Percentiles rank a stretch among this genome's conserved stretches.
Conservation (phyloP, 306 rosid species). For the Ammopiptanthus mongolicus region DNA sequence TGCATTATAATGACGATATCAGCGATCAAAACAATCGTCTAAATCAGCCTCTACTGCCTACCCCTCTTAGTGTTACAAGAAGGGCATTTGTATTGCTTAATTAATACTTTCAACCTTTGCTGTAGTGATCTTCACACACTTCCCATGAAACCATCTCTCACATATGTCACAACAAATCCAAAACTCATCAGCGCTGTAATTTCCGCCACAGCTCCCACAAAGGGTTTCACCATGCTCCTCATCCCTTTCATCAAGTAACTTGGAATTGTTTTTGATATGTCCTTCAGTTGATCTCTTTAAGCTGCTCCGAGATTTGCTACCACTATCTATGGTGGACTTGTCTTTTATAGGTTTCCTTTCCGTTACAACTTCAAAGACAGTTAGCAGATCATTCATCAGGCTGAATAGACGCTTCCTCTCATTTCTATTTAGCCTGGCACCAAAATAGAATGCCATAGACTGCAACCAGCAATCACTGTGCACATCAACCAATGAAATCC, state of each 20-base stretch:
- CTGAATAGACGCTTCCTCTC: constrained; percentile 60
- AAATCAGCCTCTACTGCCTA: constrained; percentile 21
- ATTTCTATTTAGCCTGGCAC: constrained; percentile 58
- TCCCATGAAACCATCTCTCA: constrained; percentile 61
- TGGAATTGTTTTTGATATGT: constrained; percentile 34
- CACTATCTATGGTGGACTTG: constrained; percentile 45
- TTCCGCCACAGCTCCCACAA: constrained; percentile 61
- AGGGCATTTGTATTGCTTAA: constrained; percentile 55
- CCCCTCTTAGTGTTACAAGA: constrained; percentile 46
- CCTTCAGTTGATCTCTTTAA: constrained; percentile 54
- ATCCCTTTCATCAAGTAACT: constrained; percentile 34
- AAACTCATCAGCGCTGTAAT: constrained; percentile 49
- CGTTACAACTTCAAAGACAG: constrained; percentile 53
- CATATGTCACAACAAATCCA: constrained; percentile 67
- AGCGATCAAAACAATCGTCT: not conserved
- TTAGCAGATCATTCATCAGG: constrained; percentile 56
- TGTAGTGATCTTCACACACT: constrained; percentile 61
- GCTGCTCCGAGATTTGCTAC: constrained; percentile 52
- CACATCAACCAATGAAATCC: constrained; percentile 63
- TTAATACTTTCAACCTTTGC: constrained; percentile 51
- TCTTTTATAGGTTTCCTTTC: constrained; percentile 49
- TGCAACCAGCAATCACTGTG: constrained; percentile 62
- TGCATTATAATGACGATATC: not conserved
- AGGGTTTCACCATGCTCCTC: constrained; percentile 32
- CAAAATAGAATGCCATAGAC: constrained; percentile 55